Evolutionary conservation across 1,284 basidiomycete species (phyloP), one percentile per base, ranked within the genome.

Genomic region (Rhodotorula sp.): DNA sequence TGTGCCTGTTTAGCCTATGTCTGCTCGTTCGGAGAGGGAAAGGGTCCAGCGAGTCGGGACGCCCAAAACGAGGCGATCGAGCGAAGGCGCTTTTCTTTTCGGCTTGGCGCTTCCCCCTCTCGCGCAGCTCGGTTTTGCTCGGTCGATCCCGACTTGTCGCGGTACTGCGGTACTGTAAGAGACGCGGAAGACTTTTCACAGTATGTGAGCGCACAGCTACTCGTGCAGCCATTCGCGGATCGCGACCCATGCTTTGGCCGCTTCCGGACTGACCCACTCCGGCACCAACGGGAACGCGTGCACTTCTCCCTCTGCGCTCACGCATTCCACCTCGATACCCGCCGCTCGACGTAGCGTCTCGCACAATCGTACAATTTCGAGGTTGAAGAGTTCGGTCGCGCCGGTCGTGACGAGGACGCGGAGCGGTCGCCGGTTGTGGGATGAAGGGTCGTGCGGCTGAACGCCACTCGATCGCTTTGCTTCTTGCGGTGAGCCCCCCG

Each of bases 211-310:
- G 34, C 10, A 10, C 34, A 38, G 10, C 50, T 52, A 52, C 26
- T 69, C 70, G 15, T 50, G 10, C 54, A 68, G 31, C 65, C 72
- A 77, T 31, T 26, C 55, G 31, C 69, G 45, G 6, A 77, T 64
- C 60, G 64, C 60, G 23, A 54, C 38, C 61, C 67, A 43, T 34
- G 72, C 73, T 49, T 56, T 48, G 31, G 34, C 34, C 26, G 72
- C 71, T 10, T 60, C 62, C 5, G 67, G 65, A n/a, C 70, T 68
- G 34, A 78, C 64, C 71, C 73, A 77, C 43, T 68, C 62, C 8
- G 77, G 77, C 23, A 77, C 65, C 19, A 78, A 62, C 19, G 70
- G 63, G 49, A 76, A 78, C 26, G 74, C 75, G 52, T 78, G 77
- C 19, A 72, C 69, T 54, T 78, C 77, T 21, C 71, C 73, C 21